phyloP scores from a whole-genome alignment of 148 eudicot species.

The Pharnaceum exiguum region DNA sequence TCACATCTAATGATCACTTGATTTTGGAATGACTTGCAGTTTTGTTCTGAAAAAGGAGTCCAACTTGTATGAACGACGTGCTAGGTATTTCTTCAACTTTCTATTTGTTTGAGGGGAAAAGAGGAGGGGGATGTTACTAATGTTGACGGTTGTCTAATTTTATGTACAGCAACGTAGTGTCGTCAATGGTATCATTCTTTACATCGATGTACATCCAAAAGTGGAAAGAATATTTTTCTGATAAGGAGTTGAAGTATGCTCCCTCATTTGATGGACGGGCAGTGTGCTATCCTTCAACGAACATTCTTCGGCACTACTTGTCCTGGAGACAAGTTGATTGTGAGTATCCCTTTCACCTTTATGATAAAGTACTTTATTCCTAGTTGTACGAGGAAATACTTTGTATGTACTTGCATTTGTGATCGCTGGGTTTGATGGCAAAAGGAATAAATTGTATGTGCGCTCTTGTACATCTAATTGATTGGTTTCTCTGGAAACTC shows the following conservation, averaged over 20 bases:
- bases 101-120: not conserved
- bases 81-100: conserved; percentile 39
- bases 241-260: conserved; percentile 47
- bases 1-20: not conserved
- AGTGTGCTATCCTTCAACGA: conserved; percentile 73
- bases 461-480: not conserved
- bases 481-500: conserved; percentile 1
- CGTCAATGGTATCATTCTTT: conserved; percentile 69
- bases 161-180: conserved; percentile 64
- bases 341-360: conserved; percentile 26
- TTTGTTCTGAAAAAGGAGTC: conserved; percentile 66
- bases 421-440: too few relatives aligned
- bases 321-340: conserved; percentile 99
- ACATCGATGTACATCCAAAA: conserved; percentile 55
- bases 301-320: conserved; percentile 73
- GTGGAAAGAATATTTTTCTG: conserved; percentile 70
- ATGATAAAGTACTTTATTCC: not conserved
- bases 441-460: not conserved
- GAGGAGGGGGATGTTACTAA: too few relatives aligned
- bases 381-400: not conserved
- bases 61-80: conserved; percentile 47
- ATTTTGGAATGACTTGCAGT: conserved; percentile 42
- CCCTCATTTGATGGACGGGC: conserved; percentile 93
- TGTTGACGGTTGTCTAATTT: not conserved
- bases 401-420: not conserved